These are phyloP conservation scores for Trematosphaeria pertusa DNA, from an alignment of 2,329 filamentous ascomycete genomes.

Conservation along the genomic window DNA sequence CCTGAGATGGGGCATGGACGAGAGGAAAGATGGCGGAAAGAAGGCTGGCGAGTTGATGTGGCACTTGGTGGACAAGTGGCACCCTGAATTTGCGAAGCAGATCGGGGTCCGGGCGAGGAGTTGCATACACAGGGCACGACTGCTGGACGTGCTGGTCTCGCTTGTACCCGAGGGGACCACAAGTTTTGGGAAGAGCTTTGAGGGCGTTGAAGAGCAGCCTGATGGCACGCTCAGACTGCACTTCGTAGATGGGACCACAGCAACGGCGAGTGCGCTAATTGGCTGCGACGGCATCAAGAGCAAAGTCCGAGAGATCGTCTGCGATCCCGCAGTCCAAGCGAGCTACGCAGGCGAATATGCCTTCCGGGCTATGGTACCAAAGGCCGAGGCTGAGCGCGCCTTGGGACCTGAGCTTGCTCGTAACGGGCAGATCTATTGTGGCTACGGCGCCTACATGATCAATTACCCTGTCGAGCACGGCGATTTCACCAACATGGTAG, in stretches of 20 bases:
- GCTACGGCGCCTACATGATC: conserved; percentile 63
- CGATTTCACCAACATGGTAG: conserved; percentile 59
- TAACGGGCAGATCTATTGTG: conserved; percentile 64
- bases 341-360: conserved; percentile 64
- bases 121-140: conserved; percentile 32
- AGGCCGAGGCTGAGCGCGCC: conserved; percentile 55
- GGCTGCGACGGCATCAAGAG: conserved; percentile 71
- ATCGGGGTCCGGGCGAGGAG: conserved; percentile 22
- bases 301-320: conserved; percentile 57
- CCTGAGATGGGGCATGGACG: conserved; percentile 25
- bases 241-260: conserved; percentile 54
- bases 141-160: conserved; percentile 28
- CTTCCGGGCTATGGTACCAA: conserved; percentile 67
- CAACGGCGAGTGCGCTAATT: conserved; percentile 56
- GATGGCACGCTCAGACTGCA: conserved; percentile 25
- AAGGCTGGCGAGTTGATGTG: conserved; percentile 27
- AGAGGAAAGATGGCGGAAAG: conserved; percentile 11
- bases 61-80: conserved; percentile 19
- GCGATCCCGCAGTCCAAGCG: conserved; percentile 56
- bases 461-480: conserved; percentile 66
- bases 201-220: conserved; percentile 17
- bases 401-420: conserved; percentile 57
- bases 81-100: conserved; percentile 7
- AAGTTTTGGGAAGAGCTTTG: conserved; percentile 28
- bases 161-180: conserved; percentile 25